A percentile compares a stretch with the other conserved stretches of the same genome.
Evolutionary conservation across 164 flowering plant genomes (phyloP).

Genomic region (Litsea cubeba): DNA sequence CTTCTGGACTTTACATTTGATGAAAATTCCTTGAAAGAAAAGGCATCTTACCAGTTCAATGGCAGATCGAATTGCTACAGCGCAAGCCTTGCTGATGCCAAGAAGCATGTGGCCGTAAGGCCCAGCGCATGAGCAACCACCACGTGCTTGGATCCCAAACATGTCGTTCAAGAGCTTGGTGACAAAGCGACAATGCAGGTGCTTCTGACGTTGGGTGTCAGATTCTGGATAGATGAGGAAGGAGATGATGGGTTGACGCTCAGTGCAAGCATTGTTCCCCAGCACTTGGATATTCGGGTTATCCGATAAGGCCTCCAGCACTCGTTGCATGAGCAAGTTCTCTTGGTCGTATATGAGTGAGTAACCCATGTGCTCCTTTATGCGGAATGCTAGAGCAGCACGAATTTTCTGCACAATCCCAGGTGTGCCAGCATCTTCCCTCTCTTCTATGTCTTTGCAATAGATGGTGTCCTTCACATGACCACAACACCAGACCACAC

Average conservation of each 20-base stretch:
- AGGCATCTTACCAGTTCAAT: slow-evolving; percentile 3
- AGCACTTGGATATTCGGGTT: slow-evolving; percentile 5
- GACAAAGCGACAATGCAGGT: slow-evolving; percentile 16
- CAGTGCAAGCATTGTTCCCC: neutral
- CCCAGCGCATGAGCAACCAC: slow-evolving; percentile 15
- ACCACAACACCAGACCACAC: neutral
- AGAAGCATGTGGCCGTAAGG: slow-evolving; percentile 17
- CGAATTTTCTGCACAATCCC: slow-evolving; percentile 19
- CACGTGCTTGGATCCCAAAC: slow-evolving; percentile 17
- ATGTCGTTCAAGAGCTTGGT: slow-evolving; percentile 15
- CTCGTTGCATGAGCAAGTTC: slow-evolving; percentile 1
- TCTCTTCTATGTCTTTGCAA: slow-evolving; percentile 11
- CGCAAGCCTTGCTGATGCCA: neutral
- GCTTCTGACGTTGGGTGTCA: slow-evolving; percentile 1
- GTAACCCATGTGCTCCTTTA: slow-evolving; percentile 11
- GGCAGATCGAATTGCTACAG: slow-evolving; percentile 5
- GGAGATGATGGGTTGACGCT: slow-evolving; percentile 11
- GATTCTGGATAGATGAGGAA: slow-evolving; percentile 9
- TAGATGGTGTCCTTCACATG: slow-evolving; percentile 12
- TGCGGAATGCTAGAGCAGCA: slow-evolving; percentile 13
- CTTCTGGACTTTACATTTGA: too few species aligned
- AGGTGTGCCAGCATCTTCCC: slow-evolving; percentile 17
- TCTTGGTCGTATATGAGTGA: slow-evolving; percentile 2
- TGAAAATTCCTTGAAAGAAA: neutral
- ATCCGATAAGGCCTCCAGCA: neutral